Evolutionary conservation across 805 yeast genomes (phyloP).

Genomic region (Pichia phayaonensis): DNA sequence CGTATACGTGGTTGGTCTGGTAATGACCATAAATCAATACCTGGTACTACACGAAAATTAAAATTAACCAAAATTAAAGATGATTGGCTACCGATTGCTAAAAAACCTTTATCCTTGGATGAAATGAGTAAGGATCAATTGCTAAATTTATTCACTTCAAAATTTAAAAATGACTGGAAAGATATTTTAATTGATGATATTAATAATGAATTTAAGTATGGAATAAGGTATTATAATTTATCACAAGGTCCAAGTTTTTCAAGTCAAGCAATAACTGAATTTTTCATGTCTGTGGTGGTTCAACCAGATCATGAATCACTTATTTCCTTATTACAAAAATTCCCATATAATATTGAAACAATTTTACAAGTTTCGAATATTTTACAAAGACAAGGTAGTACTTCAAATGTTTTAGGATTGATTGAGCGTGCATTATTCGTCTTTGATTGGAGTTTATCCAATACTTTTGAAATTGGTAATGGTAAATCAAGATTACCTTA

Average conservation of each 20-base stretch:
- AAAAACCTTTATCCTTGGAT: constrained; percentile 55
- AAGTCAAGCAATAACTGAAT: constrained; percentile 34
- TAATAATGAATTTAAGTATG: constrained; percentile 30
- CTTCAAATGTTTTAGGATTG: constrained; percentile 61
- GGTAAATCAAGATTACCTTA: constrained; percentile 66
- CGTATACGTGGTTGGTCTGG: constrained; percentile 84
- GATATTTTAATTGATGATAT: constrained; percentile 40
- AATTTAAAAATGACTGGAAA: constrained; percentile 36
- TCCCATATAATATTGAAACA: constrained; percentile 72
- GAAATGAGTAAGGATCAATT: constrained; percentile 37
- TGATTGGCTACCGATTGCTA: constrained; percentile 69
- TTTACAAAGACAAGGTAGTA: constrained; percentile 69
- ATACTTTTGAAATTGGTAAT: constrained; percentile 47
- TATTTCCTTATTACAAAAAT: constrained; percentile 46
- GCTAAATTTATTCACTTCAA: constrained; percentile 27
- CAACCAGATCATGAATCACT: constrained; percentile 77
- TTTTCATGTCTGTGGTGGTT: constrained; percentile 54
- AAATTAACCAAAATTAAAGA: constrained; percentile 65
- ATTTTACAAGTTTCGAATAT: constrained; percentile 74
- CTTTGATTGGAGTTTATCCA: constrained; percentile 66
- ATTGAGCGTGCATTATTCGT: constrained; percentile 73
- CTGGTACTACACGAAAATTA: constrained; percentile 65
- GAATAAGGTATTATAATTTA: constrained; percentile 53
- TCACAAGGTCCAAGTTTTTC: constrained; percentile 23
- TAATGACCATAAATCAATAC: constrained; percentile 61